phyloP scores from a whole-genome alignment of 1,139 yeast genomes.

The Debaryomycetaceae sp. region DNA sequence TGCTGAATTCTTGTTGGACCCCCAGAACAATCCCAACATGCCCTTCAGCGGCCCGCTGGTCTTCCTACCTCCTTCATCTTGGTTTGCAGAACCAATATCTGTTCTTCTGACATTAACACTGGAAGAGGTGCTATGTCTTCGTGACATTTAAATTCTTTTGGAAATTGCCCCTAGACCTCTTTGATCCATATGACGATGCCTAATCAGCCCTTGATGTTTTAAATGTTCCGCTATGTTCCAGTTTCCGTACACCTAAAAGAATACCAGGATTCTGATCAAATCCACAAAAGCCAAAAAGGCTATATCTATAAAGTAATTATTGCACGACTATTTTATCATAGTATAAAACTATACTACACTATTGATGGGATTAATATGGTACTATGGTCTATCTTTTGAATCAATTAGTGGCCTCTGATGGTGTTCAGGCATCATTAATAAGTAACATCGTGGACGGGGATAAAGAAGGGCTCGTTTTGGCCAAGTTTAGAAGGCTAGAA shows the following conservation, averaged over 20 bases:
- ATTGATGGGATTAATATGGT: neutral
- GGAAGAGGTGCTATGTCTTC: neutral
- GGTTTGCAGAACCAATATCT: neutral
- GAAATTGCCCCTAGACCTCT: neutral
- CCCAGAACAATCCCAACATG: neutral
- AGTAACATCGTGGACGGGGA: constrained; percentile 9
- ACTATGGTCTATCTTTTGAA: constrained; percentile 18
- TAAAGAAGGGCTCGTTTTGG: constrained; percentile 15
- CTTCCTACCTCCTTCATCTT: neutral
- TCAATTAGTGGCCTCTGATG: constrained; percentile 16
- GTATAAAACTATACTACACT: too few relatives aligned
- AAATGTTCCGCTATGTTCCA: neutral
- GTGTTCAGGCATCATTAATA: constrained; percentile 13
- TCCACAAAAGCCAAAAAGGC: neutral
- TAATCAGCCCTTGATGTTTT: neutral
- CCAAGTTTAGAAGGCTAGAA: constrained; percentile 17
- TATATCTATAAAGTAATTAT: neutral
- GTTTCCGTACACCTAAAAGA: neutral
- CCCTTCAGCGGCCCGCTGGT: neutral
- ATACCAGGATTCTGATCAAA: neutral
- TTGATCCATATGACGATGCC: neutral
- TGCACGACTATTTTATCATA: constrained; percentile 3
- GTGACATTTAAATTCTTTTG: neutral
- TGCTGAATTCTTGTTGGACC: neutral
- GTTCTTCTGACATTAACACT: neutral